Percentiles rank a stretch among this genome's conserved stretches.
These are phyloP conservation scores for Thraustotheca clavata DNA, from an alignment of 352 stramenopile genomes.

Conservation along the genomic window DNA sequence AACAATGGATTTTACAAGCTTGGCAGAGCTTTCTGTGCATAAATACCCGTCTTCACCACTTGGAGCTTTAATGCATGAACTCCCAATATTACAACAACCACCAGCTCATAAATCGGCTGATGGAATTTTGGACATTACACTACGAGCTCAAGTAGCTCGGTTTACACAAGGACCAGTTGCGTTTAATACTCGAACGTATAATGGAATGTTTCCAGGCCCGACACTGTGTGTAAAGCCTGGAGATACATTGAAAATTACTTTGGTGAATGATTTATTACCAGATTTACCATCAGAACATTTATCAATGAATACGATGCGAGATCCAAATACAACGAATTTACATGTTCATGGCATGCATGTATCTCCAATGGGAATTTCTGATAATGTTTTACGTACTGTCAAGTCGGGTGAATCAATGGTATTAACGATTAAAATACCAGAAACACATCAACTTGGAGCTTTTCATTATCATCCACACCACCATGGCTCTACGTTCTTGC, in stretches of 20 bases:
- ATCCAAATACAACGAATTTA: conserved; percentile 70
- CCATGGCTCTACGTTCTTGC: conserved; percentile 59
- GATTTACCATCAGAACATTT: conserved; percentile 8
- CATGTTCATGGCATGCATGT: conserved; percentile 81
- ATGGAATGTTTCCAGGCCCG: conserved; percentile 44
- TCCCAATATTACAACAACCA: not conserved
- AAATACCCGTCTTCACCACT: not conserved
- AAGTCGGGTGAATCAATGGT: conserved; percentile 40
- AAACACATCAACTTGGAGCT: conserved; percentile 51
- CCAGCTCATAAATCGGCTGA: conserved; percentile 16
- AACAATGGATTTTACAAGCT: not conserved
- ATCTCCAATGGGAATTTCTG: conserved; percentile 52
- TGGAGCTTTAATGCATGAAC: not conserved
- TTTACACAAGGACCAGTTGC: conserved; percentile 46
- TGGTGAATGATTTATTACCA: conserved; percentile 45
- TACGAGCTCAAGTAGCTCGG: conserved; percentile 35
- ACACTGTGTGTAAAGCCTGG: conserved; percentile 51
- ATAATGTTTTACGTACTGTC: conserved; percentile 63
- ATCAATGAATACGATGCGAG: conserved; percentile 48
- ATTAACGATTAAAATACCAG: conserved; percentile 47
- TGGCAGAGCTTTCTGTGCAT: not conserved
- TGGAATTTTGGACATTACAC: conserved; percentile 53
- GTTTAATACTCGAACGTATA: conserved; percentile 66
- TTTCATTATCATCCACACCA: conserved; percentile 85
- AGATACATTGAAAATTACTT: conserved; percentile 48